Evolutionary conservation across 2,329 filamentous ascomycete genomes (phyloP).

Genomic region (Colletotrichum godetiae): DNA sequence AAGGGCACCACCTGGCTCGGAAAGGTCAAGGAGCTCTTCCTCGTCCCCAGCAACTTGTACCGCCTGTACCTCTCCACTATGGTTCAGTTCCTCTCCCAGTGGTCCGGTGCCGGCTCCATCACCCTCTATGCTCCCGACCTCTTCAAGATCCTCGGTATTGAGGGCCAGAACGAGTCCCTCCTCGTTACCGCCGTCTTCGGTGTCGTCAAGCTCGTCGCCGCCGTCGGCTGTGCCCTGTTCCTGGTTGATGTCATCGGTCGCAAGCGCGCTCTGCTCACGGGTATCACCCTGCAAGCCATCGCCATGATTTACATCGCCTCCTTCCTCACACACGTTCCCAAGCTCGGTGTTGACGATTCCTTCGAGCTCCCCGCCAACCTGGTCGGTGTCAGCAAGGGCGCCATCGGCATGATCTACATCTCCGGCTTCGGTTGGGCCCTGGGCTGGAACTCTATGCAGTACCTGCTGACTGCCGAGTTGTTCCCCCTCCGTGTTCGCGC

Average conservation of each 20-base stretch:
- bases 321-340: slow-evolving; percentile 72
- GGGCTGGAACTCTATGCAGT: slow-evolving; percentile 82
- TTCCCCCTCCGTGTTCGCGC: slow-evolving; percentile 81
- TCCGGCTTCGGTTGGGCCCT: slow-evolving; percentile 77
- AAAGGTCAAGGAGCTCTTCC: slow-evolving; percentile 75
- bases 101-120: slow-evolving; percentile 79
- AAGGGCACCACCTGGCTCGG: slow-evolving; percentile 73
- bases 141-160: slow-evolving; percentile 78
- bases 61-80: slow-evolving; percentile 75
- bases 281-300: slow-evolving; percentile 70
- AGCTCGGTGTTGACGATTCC: slow-evolving; percentile 60
- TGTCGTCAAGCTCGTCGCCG: slow-evolving; percentile 76
- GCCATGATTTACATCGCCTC: slow-evolving; percentile 72
- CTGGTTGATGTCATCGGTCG: slow-evolving; percentile 83
- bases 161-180: slow-evolving; percentile 74
- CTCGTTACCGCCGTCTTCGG: slow-evolving; percentile 82
- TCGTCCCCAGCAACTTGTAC: slow-evolving; percentile 77
- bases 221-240: slow-evolving; percentile 79
- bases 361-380: slow-evolving; percentile 60
- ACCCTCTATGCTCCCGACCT: slow-evolving; percentile 82
- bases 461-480: slow-evolving; percentile 81
- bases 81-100: slow-evolving; percentile 79
- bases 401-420: slow-evolving; percentile 79
- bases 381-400: slow-evolving; percentile 70
- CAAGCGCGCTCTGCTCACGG: slow-evolving; percentile 72